Evolutionary conservation across 176 grass and related monocot species (phyloP).

Genomic region (Echinochloa phyllopogon): DNA sequence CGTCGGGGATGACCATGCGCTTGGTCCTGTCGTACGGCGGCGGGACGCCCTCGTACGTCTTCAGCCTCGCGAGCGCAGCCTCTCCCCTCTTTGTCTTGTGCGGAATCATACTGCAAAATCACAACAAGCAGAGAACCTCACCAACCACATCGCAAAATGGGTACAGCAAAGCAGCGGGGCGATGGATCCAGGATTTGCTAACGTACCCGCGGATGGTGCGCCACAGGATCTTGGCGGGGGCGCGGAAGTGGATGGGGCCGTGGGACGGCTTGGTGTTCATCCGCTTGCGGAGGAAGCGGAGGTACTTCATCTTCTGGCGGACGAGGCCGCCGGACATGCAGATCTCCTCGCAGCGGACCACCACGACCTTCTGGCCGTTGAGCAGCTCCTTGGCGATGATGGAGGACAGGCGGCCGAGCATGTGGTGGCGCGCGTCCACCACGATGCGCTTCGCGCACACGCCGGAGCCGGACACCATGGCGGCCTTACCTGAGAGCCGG

Average conservation of each 20-base stretch:
- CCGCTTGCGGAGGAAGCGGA: constrained; percentile 89
- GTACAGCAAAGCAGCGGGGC: fast-evolving
- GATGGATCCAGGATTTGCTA: background rate
- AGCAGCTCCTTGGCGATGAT: constrained; percentile 91
- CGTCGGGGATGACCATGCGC: constrained; percentile 91
- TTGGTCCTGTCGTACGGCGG: constrained; percentile 91
- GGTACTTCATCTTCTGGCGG: constrained; percentile 96
- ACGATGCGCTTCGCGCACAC: constrained; percentile 68
- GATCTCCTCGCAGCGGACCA: constrained; percentile 92
- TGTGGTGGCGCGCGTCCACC: constrained; percentile 88
- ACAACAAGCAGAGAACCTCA: background rate
- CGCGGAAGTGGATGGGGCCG: constrained; percentile 91
- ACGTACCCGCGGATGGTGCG: constrained; percentile 81
- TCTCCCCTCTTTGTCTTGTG: constrained; percentile 97
- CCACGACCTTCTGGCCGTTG: constrained; percentile 85
- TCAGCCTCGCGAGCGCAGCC: constrained; percentile 82
- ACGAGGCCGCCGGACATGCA: constrained; percentile 90
- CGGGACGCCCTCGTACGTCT: constrained; percentile 87
- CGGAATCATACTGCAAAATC: constrained; percentile 76
- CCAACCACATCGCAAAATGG: background rate
- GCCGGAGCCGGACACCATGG: constrained; percentile 87
- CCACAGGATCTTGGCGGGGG: constrained; percentile 90
- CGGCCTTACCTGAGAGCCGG: constrained; percentile 41
- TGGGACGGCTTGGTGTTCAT: constrained; percentile 99
- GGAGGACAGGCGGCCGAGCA: constrained; percentile 82